phyloP scores from a whole-genome alignment of 106 monocot species.

The Narthecium ossifragum region DNA sequence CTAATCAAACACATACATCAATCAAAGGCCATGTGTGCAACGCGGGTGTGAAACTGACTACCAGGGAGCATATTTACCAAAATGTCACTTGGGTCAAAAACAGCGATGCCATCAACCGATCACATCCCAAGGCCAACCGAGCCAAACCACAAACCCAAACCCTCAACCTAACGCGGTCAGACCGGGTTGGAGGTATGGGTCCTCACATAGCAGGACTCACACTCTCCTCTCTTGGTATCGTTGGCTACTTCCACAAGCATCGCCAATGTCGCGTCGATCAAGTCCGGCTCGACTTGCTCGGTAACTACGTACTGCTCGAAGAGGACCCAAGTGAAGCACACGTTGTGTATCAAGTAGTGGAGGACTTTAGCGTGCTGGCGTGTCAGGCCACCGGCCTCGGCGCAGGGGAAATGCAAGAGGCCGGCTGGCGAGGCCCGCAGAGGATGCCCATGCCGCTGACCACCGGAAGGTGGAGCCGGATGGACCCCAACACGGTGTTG shows the following conservation, averaged over 20 bases:
- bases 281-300: slow-evolving; percentile 31
- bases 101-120: no score
- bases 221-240: slow-evolving; percentile 23
- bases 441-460: slow-evolving; percentile 38
- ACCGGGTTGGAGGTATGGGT: no score
- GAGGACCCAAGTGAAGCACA: slow-evolving; percentile 76
- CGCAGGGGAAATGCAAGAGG: no score
- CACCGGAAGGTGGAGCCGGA: slow-evolving; percentile 35
- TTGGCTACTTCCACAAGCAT: slow-evolving; percentile 27
- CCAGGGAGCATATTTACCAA: no score
- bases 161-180: no score
- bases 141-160: no score
- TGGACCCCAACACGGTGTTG: slow-evolving; percentile 33
- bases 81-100: no score
- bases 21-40: no score
- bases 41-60: no score
- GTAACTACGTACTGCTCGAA: slow-evolving; percentile 48
- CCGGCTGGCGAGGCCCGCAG: no score
- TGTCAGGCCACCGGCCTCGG: slow-evolving; percentile 9
- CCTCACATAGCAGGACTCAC: slow-evolving; percentile 19
- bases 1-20: no score
- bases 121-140: no score
- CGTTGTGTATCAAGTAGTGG: slow-evolving; percentile 49
- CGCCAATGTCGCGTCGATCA: slow-evolving; percentile 18
- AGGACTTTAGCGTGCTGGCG: slow-evolving; percentile 15